These are phyloP conservation scores for Sporisorium scitamineum DNA, from an alignment of 1,284 basidiomycete species.

Conservation along the genomic window DNA sequence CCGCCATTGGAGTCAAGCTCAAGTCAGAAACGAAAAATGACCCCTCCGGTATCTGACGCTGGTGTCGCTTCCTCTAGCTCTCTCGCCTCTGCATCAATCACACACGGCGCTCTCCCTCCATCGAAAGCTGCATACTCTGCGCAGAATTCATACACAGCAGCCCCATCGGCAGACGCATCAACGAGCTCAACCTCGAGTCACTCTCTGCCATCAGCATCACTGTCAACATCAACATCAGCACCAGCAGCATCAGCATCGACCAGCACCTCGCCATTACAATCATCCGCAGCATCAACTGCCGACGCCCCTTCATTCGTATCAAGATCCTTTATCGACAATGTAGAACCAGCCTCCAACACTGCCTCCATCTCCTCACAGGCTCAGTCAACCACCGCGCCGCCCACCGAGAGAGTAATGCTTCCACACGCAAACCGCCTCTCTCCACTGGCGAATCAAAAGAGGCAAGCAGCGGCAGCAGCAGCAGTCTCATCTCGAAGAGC, in stretches of 20 bases:
- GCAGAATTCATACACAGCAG: background rate
- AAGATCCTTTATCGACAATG: slow-evolving; percentile 11
- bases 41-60: slow-evolving; percentile 23
- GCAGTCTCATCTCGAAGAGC: slow-evolving; percentile 1
- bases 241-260: slow-evolving; percentile 3
- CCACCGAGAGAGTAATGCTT: slow-evolving; percentile 4
- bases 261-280: background rate
- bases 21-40: slow-evolving; percentile 8
- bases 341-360: background rate
- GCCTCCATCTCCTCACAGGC: slow-evolving; percentile 2
- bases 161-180: background rate
- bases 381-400: background rate
- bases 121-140: slow-evolving; percentile 1
- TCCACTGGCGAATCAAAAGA: slow-evolving; percentile 20
- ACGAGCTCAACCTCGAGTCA: slow-evolving; percentile 3
- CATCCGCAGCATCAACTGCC: background rate
- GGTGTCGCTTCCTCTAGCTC: slow-evolving; percentile 2
- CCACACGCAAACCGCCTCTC: slow-evolving; percentile 19
- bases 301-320: slow-evolving; percentile 28
- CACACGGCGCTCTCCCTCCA: background rate
- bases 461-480: slow-evolving; percentile 13
- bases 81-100: slow-evolving; percentile 6
- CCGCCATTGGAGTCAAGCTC: background rate
- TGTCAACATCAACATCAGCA: background rate
- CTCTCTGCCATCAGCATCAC: slow-evolving; percentile 1